Conservation (phyloP, 2,329 filamentous ascomycete genomes). For the Akanthomyces uredinophilus region DNA sequence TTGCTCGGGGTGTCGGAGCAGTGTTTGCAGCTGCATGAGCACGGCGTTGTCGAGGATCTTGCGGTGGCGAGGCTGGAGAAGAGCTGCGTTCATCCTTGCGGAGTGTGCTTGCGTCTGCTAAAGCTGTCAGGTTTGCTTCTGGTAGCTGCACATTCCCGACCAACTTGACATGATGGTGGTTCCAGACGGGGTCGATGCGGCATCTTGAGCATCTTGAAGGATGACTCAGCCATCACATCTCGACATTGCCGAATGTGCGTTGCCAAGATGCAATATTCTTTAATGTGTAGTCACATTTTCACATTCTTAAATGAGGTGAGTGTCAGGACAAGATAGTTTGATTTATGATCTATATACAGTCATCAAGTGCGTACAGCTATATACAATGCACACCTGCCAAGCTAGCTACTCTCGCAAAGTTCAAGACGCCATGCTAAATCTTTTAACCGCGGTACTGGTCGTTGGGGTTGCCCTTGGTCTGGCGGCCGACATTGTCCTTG, state of each 20-base stretch:
- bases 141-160: neutral
- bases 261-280: neutral
- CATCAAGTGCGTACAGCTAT: neutral
- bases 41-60: neutral
- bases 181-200: neutral
- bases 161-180: neutral
- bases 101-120: neutral
- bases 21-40: neutral
- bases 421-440: too few relatives aligned
- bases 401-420: too few relatives aligned
- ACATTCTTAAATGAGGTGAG: neutral
- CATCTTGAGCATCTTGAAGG: neutral
- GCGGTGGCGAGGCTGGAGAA: neutral
- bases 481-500: constrained; percentile 7
- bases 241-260: neutral
- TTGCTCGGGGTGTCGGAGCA: neutral
- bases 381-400: neutral
- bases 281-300: neutral
- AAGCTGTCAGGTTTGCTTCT: too few relatives aligned
- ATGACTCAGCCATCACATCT: neutral
- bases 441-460: neutral
- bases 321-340: too few relatives aligned
- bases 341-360: neutral
- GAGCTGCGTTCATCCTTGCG: neutral
- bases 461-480: neutral